phyloP scores from a whole-genome alignment of 805 yeast genomes.

The Vanderwaltozyma polyspora region DNA sequence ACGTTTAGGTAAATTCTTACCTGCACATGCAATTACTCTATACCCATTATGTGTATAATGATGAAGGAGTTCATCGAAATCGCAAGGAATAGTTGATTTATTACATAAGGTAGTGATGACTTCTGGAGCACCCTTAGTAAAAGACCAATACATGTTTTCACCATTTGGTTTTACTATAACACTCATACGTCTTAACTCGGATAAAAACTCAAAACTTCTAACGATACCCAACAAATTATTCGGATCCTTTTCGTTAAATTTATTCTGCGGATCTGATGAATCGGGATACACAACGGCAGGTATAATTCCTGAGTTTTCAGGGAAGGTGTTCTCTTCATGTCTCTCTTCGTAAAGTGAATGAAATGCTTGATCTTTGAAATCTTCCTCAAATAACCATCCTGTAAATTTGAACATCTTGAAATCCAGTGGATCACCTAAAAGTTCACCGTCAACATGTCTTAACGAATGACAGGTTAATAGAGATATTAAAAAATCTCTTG shows the following conservation, averaged over 20 bases:
- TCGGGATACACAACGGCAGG: slow-evolving; percentile 43
- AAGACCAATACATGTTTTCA: slow-evolving; percentile 36
- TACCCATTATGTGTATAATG: slow-evolving; percentile 88
- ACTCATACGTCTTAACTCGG: slow-evolving; percentile 82
- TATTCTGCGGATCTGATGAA: slow-evolving; percentile 18
- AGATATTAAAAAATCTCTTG: slow-evolving; percentile 28
- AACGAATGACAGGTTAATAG: slow-evolving; percentile 74
- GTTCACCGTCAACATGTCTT: slow-evolving; percentile 61
- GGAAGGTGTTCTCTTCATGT: slow-evolving; percentile 29
- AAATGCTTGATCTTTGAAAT: slow-evolving; percentile 33
- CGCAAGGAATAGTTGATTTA: slow-evolving; percentile 57
- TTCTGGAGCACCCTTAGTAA: slow-evolving; percentile 96
- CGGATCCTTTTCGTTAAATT: slow-evolving; percentile 27
- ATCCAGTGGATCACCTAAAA: slow-evolving; percentile 92
- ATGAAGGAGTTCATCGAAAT: slow-evolving; percentile 64
- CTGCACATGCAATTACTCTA: slow-evolving; percentile 91
- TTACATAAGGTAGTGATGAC: slow-evolving; percentile 71
- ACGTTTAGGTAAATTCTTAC: slow-evolving; percentile 36
- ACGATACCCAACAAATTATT: slow-evolving; percentile 35
- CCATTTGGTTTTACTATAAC: slow-evolving; percentile 49
- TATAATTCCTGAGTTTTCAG: slow-evolving; percentile 33
- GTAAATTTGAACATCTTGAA: slow-evolving; percentile 88
- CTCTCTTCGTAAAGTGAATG: slow-evolving; percentile 30
- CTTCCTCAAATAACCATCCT: slow-evolving; percentile 65
- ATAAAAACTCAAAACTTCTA: slow-evolving; percentile 67